Percentiles rank a stretch among this genome's conserved stretches.
These are phyloP conservation scores for Pyrrhoderma noxium DNA, from an alignment of 1,284 basidiomycete species.

Conservation along the genomic window DNA sequence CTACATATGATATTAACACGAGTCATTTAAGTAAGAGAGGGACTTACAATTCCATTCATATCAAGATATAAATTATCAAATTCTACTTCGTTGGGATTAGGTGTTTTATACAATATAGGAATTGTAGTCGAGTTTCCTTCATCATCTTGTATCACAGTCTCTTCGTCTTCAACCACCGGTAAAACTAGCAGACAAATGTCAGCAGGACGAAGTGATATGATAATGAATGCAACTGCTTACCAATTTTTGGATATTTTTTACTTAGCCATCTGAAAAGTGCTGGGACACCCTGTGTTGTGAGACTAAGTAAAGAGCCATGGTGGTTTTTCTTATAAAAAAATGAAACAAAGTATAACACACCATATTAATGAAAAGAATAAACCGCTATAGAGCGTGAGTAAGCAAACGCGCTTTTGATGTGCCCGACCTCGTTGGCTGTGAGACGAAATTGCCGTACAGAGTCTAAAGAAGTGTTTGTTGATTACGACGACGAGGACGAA, in stretches of 20 bases:
- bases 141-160: constrained; percentile 58
- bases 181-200: constrained; percentile 39
- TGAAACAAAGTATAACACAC: neutral
- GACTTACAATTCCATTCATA: constrained; percentile 83
- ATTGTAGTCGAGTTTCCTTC: constrained; percentile 64
- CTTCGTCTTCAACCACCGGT: constrained; percentile 80
- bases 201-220: neutral
- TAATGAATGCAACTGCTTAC: constrained; percentile 34
- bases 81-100: constrained; percentile 96
- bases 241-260: constrained; percentile 95
- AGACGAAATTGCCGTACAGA: too few relatives aligned
- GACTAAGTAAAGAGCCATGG: neutral
- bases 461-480: too few relatives aligned
- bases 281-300: constrained; percentile 71
- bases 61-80: constrained; percentile 95
- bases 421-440: too few relatives aligned
- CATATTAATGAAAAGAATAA: neutral
- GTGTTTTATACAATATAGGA: constrained; percentile 74
- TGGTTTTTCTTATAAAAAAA: neutral
- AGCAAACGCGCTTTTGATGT: too few relatives aligned
- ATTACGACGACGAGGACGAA: too few relatives aligned
- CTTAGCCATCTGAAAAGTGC: constrained; percentile 93
- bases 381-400: too few relatives aligned
- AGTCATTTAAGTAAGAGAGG: constrained; percentile 15
- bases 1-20: constrained; percentile 30